Evolutionary conservation across 164 flowering plant genomes (phyloP), one percentile per base, ranked within the genome.

Genomic region (Annona cherimola): DNA sequence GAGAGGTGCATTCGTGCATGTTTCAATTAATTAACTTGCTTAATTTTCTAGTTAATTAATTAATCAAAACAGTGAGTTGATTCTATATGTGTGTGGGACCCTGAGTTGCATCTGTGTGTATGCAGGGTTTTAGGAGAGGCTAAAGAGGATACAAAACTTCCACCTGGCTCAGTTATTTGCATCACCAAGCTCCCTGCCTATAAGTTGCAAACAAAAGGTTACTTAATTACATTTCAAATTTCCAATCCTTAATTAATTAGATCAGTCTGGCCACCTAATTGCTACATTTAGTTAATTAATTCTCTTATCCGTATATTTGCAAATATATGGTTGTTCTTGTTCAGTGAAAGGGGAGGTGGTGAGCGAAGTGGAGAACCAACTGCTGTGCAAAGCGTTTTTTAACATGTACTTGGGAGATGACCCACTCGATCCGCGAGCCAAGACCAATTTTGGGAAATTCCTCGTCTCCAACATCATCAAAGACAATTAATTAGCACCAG

Each of bases 401-500:
- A 69, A 69, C 55, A 65, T 65, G 12, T 41, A 65, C 45, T 65
- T 65, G 71, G 71, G 71, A 40, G 71, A 69, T 69, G 71, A 69
- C 26, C 71, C 71, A n/a, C 57, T 69, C 54, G 71, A 69, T 55
- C 42, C 61, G 18, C 4, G 39, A 7, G 67, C 45, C 18, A 65
- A 65, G 67, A 43, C 3, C 45, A 40, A 42, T 18, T 65, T 65
- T 65, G 68, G 45, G 18, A n/a, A 42, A 4, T 65, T 42, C 1
- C 68, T 65, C 42, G 11, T 65, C 68, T 65, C 68, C 68, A 50
- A 11, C 9, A 16, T 50, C 57, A 2, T 50, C 57, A 50, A 50
- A 50, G 57, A 50, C 57, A 26, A 26, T 26, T 26, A 26, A 26
- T 26, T 26, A 26, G 35, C 35, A 26, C 35, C 35, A 26, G 35